phyloP scores from a whole-genome alignment of 352 stramenopile species.

The Phytophthora cryptogea region DNA sequence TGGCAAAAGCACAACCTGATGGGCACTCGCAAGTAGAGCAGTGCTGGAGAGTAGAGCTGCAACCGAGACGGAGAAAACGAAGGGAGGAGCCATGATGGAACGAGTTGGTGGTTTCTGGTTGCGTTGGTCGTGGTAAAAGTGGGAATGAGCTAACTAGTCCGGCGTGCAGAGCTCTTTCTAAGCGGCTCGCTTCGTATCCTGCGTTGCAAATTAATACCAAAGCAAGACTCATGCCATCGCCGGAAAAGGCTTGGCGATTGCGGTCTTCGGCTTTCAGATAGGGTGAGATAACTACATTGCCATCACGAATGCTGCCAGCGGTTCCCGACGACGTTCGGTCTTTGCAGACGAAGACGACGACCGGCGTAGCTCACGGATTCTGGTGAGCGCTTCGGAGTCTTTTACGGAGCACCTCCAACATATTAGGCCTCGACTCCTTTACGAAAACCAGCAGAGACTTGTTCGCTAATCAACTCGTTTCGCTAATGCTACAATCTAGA shows the following conservation, averaged over 20 bases:
- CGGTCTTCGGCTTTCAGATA: conserved; percentile 17
- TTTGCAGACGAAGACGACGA: conserved; percentile 14
- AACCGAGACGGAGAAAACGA: conserved; percentile 27
- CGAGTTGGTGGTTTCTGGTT: conserved; percentile 4
- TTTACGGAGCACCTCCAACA: conserved; percentile 8
- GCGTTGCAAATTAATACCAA: neutral
- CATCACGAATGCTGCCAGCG: neutral
- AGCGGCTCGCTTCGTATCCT: conserved; percentile 12
- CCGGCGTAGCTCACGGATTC: neutral
- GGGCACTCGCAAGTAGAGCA: conserved; percentile 28
- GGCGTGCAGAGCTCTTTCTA: conserved; percentile 16
- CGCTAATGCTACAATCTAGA: neutral
- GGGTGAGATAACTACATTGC: conserved; percentile 23
- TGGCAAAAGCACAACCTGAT: conserved; percentile 46
- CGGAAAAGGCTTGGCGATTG: conserved; percentile 30
- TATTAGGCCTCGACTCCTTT: neutral
- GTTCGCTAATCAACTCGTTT: conserved; percentile 1
- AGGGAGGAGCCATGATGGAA: conserved; percentile 14
- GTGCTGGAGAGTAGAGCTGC: conserved; percentile 26
- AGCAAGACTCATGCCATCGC: conserved; percentile 6
- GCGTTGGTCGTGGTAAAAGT: conserved; percentile 12
- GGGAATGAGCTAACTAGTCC: conserved; percentile 20
- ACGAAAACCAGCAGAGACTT: neutral
- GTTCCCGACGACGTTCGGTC: neutral
- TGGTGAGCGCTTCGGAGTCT: neutral